Evolutionary conservation across 164 flowering plant species (phyloP).

Genomic region (Nymphaea thermarum): DNA sequence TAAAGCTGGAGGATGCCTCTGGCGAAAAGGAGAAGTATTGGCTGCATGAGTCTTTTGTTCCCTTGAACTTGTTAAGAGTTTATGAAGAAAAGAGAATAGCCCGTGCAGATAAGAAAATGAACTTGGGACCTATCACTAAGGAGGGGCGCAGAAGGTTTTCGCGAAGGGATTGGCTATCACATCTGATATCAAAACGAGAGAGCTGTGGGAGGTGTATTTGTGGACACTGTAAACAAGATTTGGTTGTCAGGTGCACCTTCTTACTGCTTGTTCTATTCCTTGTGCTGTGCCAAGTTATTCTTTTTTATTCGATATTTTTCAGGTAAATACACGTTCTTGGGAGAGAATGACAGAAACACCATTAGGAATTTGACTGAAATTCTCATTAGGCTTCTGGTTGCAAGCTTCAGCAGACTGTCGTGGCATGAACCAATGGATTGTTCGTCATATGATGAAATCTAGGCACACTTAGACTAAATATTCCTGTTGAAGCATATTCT

Average conservation of each 20-base stretch:
- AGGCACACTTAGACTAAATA: too few species aligned
- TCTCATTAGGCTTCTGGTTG: too few species aligned
- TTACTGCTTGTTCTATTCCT: neutral
- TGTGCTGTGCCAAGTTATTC: neutral
- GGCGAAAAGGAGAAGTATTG: conserved; percentile 66
- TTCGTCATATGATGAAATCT: too few species aligned
- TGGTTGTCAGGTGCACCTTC: conserved; percentile 47
- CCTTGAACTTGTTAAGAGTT: conserved; percentile 67
- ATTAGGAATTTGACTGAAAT: too few species aligned
- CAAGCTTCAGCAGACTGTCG: too few species aligned
- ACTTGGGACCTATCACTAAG: conserved; percentile 14
- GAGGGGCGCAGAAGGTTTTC: conserved; percentile 16
- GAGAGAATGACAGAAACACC: too few species aligned
- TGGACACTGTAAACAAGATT: conserved; percentile 79
- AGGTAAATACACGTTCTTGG: too few species aligned
- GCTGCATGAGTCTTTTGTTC: conserved; percentile 74
- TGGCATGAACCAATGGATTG: too few species aligned
- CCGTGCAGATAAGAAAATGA: conserved; percentile 29
- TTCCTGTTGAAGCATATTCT: neutral
- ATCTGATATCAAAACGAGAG: conserved; percentile 57
- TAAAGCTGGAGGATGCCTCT: conserved; percentile 45
- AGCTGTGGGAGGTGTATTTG: conserved; percentile 46
- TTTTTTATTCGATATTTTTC: too few species aligned
- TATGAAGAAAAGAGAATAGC: conserved; percentile 73
- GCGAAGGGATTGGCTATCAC: conserved; percentile 34